Evolutionary conservation across 805 yeast genomes (phyloP).

Genomic region (Debaryomyces maramus): DNA sequence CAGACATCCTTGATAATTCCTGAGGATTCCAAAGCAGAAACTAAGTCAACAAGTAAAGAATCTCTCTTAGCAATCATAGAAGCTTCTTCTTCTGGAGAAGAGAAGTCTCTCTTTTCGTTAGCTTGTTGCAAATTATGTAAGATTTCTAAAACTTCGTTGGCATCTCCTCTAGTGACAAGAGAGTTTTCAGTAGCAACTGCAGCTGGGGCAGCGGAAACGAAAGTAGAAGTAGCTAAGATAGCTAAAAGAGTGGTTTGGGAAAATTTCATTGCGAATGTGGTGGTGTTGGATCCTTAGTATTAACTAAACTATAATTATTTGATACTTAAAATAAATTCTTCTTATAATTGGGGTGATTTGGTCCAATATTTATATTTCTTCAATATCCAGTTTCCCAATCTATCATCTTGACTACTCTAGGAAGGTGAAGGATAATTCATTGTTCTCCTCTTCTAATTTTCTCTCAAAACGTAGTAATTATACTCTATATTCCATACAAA

Average conservation of each 20-base stretch:
- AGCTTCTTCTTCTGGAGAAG: constrained; percentile 25
- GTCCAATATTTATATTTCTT: background rate
- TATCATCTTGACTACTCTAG: constrained; percentile 6
- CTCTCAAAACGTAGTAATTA: constrained; percentile 1
- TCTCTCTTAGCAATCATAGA: constrained; percentile 38
- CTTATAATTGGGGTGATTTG: background rate
- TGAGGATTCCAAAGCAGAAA: constrained; percentile 36
- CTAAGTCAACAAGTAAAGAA: constrained; percentile 33
- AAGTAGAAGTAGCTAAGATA: constrained; percentile 37
- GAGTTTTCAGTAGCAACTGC: constrained; percentile 17
- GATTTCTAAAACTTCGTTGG: constrained; percentile 31
- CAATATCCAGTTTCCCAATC: background rate
- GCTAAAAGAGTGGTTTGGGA: constrained; percentile 41
- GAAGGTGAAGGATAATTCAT: constrained; percentile 1
- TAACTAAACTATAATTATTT: background rate
- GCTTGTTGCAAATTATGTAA: constrained; percentile 33
- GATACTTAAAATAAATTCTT: background rate
- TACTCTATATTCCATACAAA: background rate
- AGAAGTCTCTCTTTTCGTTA: constrained; percentile 37
- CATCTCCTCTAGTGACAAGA: constrained; percentile 37
- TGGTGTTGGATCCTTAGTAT: constrained; percentile 1
- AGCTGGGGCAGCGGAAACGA: constrained; percentile 38
- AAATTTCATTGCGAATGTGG: constrained; percentile 35
- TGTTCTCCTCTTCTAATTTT: constrained; percentile 5
- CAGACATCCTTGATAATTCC: constrained; percentile 40